These are phyloP conservation scores for Musa beccarii DNA, from an alignment of 176 grass and related monocot genomes.

Conservation along the genomic window DNA sequence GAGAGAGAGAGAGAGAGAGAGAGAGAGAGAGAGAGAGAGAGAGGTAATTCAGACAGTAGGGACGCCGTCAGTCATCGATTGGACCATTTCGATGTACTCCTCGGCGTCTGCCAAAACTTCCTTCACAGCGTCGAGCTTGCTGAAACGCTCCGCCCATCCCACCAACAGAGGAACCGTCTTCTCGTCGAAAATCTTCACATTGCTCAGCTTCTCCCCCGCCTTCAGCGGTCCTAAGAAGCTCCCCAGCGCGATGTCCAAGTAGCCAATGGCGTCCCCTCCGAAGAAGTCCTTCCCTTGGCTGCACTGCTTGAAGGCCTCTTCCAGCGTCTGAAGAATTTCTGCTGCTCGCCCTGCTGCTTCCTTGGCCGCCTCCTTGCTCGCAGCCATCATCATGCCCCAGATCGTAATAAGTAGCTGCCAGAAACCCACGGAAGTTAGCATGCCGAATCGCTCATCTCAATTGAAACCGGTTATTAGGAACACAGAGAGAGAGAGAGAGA, in stretches of 20 bases:
- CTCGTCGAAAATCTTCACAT: slow-evolving; percentile 20
- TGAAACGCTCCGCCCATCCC: slow-evolving; percentile 38
- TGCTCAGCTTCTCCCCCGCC: slow-evolving; percentile 29
- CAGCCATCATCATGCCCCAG: neutral
- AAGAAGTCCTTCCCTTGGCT: slow-evolving; percentile 44
- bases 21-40: no score
- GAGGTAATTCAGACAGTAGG: no score
- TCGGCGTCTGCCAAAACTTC: slow-evolving; percentile 26
- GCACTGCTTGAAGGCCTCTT: slow-evolving; percentile 41
- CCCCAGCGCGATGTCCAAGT: slow-evolving; percentile 40
- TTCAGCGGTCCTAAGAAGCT: slow-evolving; percentile 29
- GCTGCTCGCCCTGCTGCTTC: slow-evolving; percentile 14
- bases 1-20: no score
- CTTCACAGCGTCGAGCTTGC: slow-evolving; percentile 24
- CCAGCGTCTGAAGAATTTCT: slow-evolving; percentile 24
- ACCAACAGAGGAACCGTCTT: slow-evolving; percentile 30
- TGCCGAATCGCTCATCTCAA: no score
- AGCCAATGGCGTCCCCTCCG: slow-evolving; percentile 38
- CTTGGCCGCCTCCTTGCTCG: slow-evolving; percentile 15
- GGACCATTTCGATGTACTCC: slow-evolving; percentile 11
- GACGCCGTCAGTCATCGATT: no score
- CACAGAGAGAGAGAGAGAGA: no score
- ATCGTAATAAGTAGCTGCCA: neutral
- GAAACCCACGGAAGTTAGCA: no score
- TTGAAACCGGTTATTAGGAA: no score